Conservation (phyloP, 2,329 filamentous ascomycete species). For the Microcyclospora pomicola region DNA sequence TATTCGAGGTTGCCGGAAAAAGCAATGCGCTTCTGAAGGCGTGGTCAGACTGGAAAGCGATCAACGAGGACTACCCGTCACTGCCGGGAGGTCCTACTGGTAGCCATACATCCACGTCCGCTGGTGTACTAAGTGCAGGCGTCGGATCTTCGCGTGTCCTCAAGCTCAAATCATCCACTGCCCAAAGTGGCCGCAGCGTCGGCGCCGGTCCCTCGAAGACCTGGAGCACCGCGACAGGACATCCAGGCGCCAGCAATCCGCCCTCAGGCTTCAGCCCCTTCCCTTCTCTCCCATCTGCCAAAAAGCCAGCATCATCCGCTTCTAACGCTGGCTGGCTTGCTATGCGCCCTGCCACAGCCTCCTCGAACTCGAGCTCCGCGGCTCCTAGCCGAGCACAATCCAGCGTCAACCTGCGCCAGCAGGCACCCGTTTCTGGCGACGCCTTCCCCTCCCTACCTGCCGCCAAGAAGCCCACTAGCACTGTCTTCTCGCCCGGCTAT, state of each 20-base stretch:
- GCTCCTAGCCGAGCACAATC: conserved; percentile 25
- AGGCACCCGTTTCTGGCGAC: conserved; percentile 28
- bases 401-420: conserved; percentile 13
- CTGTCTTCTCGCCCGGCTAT: conserved; percentile 38
- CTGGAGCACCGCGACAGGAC: conserved; percentile 44
- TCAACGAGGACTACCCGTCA: conserved; percentile 89
- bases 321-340: conserved; percentile 18
- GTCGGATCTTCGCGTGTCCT: conserved; percentile 48
- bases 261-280: conserved; percentile 8
- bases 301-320: conserved; percentile 8
- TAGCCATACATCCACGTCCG: conserved; percentile 43
- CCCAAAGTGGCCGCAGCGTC: conserved; percentile 43
- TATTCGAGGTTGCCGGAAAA: conserved; percentile 74
- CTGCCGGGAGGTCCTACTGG: conserved; percentile 57
- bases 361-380: conserved; percentile 17
- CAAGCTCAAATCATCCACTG: conserved; percentile 55
- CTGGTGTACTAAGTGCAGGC: conserved; percentile 35
- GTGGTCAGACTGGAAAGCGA: conserved; percentile 91
- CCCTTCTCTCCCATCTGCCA: conserved; percentile 15
- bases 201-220: conserved; percentile 32
- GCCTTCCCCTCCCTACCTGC: conserved; percentile 73
- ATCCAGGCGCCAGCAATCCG: conserved; percentile 5
- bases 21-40: conserved; percentile 61
- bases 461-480: conserved; percentile 54
- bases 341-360: conserved; percentile 14